phyloP scores from a whole-genome alignment of 139 green algal species.

The Micromonas commoda region DNA sequence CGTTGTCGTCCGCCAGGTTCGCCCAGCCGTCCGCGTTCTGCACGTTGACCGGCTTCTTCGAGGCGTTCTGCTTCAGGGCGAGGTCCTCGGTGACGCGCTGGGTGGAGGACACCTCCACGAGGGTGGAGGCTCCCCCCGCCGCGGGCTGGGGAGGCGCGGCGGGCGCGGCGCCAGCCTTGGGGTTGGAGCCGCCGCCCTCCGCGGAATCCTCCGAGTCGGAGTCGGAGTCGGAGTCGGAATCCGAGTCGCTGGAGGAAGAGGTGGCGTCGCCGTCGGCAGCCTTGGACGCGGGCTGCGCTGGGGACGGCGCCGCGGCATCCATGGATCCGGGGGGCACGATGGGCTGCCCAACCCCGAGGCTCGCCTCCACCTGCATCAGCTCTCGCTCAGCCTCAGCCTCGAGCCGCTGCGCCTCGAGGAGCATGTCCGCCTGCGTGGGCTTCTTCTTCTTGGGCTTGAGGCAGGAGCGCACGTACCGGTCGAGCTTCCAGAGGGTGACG shows the following conservation, averaged over 20 bases:
- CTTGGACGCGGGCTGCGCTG: too few species aligned
- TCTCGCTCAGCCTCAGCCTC: constrained; percentile 6
- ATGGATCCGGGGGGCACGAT: too few species aligned
- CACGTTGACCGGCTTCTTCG: neutral
- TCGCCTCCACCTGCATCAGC: constrained; percentile 3
- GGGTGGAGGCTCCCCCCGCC: neutral
- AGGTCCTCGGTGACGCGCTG: neutral
- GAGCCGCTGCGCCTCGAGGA: constrained; percentile 4
- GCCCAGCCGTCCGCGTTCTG: constrained; percentile 8
- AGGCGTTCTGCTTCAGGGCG: constrained; percentile 8
- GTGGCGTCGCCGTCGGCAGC: too few species aligned
- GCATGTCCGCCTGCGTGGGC: neutral
- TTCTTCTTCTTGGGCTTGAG: constrained; percentile 25
- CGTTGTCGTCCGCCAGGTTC: neutral
- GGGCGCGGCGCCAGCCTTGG: neutral
- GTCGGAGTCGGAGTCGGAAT: neutral
- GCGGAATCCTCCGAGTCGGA: neutral
- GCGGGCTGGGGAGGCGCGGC: neutral
- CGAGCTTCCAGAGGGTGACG: constrained; percentile 35
- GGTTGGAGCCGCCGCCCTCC: constrained; percentile 13
- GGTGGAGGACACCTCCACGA: constrained; percentile 7
- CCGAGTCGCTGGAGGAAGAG: neutral
- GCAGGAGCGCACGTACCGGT: constrained; percentile 28
- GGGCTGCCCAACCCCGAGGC: too few species aligned
- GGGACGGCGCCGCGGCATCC: too few species aligned